A percentile compares a stretch with the other conserved stretches of the same genome.
Evolutionary conservation across 2,329 filamentous ascomycete species (phyloP).

Genomic region (Beauveria caledonica): DNA sequence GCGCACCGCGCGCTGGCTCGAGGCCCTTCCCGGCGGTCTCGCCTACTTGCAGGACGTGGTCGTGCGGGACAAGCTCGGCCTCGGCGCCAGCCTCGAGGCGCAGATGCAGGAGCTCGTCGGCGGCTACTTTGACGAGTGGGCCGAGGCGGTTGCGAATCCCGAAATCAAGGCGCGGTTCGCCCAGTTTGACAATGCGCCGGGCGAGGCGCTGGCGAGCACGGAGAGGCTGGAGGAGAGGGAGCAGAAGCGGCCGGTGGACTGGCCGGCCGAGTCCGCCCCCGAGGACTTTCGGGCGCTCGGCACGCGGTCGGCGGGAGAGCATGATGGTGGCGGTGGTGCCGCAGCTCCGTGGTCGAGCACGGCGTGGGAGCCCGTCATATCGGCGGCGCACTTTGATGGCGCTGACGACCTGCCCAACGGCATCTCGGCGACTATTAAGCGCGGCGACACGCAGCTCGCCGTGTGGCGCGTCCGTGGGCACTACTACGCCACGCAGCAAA

Average conservation of each 20-base stretch:
- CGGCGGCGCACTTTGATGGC: constrained; percentile 58
- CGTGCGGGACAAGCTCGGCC: constrained; percentile 77
- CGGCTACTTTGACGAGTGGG: constrained; percentile 88
- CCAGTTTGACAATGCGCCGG: constrained; percentile 77
- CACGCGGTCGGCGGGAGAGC: constrained; percentile 17
- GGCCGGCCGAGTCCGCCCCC: constrained; percentile 56
- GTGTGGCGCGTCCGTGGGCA: constrained; percentile 74
- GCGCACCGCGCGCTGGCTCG: constrained; percentile 81
- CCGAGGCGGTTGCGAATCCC: constrained; percentile 66
- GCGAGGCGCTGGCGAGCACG: constrained; percentile 61
- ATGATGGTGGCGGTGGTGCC: constrained; percentile 40
- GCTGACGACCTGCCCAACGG: constrained; percentile 59
- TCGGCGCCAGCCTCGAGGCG: constrained; percentile 72
- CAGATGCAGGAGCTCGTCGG: constrained; percentile 84
- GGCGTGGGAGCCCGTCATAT: constrained; percentile 76
- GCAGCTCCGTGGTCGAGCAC: constrained; percentile 32
- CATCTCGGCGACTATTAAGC: constrained; percentile 69
- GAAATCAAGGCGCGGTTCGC: constrained; percentile 60
- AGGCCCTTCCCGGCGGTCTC: constrained; percentile 75
- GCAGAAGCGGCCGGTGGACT: constrained; percentile 67
- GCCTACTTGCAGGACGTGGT: constrained; percentile 76
- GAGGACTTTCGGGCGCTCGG: constrained; percentile 63
- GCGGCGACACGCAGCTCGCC: constrained; percentile 81
- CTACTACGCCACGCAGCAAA: constrained; percentile 84
- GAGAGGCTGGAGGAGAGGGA: constrained; percentile 65